phyloP scores from a whole-genome alignment of 208 protist genomes.

The Wallacemonas sp. region DNA sequence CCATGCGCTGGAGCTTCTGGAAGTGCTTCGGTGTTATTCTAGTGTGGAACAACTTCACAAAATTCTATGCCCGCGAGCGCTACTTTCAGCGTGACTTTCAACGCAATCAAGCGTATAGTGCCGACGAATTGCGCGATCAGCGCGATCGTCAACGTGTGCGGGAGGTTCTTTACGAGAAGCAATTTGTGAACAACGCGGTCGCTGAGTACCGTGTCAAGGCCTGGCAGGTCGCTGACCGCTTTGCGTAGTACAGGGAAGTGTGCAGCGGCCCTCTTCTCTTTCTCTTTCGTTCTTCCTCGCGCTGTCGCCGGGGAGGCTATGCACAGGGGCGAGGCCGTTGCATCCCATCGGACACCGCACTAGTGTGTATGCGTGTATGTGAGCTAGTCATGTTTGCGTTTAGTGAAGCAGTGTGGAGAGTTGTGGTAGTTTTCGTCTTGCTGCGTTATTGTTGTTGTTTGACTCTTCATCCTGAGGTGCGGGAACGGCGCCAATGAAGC shows the following conservation, averaged over 20 bases:
- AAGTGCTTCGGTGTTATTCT: slow-evolving; percentile 68
- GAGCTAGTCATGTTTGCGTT: too few relatives aligned
- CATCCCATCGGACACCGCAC: too few relatives aligned
- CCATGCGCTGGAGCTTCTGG: slow-evolving; percentile 82
- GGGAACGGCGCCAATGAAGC: too few relatives aligned
- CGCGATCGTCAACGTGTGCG: slow-evolving; percentile 82
- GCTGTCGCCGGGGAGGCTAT: too few relatives aligned
- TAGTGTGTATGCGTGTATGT: too few relatives aligned
- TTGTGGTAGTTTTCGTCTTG: too few relatives aligned
- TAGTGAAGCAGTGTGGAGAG: too few relatives aligned
- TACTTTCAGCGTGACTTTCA: slow-evolving; percentile 89
- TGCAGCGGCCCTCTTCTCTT: neutral
- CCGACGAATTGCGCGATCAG: slow-evolving; percentile 79
- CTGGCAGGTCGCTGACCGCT: slow-evolving; percentile 86
- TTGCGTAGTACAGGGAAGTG: slow-evolving; percentile 37
- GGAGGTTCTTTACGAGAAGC: slow-evolving; percentile 82
- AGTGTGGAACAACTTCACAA: slow-evolving; percentile 83
- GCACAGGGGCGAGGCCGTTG: too few relatives aligned
- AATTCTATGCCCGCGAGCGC: slow-evolving; percentile 79
- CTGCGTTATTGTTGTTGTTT: too few relatives aligned
- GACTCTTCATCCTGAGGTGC: too few relatives aligned
- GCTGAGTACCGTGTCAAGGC: slow-evolving; percentile 87
- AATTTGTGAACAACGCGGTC: slow-evolving; percentile 84
- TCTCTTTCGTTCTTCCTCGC: neutral
- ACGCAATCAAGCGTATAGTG: slow-evolving; percentile 84